Evolutionary conservation across 257 asterid species (phyloP).

Genomic region (Lantana camara): DNA sequence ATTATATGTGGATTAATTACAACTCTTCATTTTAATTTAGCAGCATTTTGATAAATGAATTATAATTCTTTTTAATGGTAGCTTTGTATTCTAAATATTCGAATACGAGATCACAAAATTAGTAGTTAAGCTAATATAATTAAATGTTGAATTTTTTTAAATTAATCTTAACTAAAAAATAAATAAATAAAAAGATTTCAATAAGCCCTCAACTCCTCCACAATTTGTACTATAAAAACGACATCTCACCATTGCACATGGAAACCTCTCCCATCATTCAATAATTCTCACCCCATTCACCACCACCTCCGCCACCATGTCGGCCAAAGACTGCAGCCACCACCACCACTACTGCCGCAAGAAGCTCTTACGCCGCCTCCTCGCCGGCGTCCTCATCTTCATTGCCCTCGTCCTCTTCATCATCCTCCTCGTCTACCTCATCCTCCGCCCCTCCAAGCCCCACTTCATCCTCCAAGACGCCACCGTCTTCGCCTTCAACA

Average conservation of each 20-base stretch:
- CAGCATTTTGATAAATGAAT: too few relatives aligned
- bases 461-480: conserved; percentile 64
- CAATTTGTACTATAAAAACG: conserved; percentile 30
- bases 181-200: too few relatives aligned
- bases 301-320: conserved; percentile 34
- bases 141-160: too few relatives aligned
- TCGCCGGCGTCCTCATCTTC: conserved; percentile 23
- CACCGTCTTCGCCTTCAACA: conserved; percentile 59
- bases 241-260: not conserved
- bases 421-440: conserved; percentile 49
- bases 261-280: too few relatives aligned
- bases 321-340: conserved; percentile 55
- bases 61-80: too few relatives aligned
- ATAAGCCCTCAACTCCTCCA: too few relatives aligned
- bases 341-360: conserved; percentile 34
- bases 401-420: conserved; percentile 41
- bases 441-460: conserved; percentile 64
- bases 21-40: too few relatives aligned
- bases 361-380: conserved; percentile 41
- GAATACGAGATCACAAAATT: too few relatives aligned
- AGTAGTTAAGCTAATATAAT: too few relatives aligned
- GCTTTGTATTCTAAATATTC: too few relatives aligned
- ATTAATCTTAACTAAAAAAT: too few relatives aligned
- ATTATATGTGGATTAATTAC: too few relatives aligned
- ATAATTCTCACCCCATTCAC: conserved; percentile 2